phyloP scores from a whole-genome alignment of 2,329 filamentous ascomycete species.

The Sphaerulina vaccinii region DNA sequence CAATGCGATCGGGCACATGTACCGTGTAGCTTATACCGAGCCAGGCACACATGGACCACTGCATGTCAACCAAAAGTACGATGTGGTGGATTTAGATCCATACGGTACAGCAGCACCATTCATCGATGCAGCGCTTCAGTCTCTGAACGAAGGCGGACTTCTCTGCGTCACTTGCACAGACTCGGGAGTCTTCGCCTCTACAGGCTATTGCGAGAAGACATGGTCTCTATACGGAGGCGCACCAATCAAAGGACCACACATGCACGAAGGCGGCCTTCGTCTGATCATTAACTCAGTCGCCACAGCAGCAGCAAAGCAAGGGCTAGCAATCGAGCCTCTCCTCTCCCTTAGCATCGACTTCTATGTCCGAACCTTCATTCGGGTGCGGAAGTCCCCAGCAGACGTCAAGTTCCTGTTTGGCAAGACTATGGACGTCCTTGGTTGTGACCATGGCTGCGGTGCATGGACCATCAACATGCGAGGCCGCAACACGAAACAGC shows the following conservation, averaged over 20 bases:
- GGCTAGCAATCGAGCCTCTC: slow-evolving; percentile 83
- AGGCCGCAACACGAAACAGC: slow-evolving; percentile 63
- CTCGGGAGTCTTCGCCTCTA: slow-evolving; percentile 89
- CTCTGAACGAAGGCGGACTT: slow-evolving; percentile 81
- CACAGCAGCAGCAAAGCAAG: slow-evolving; percentile 77
- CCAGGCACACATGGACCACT: slow-evolving; percentile 35
- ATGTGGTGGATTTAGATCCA: slow-evolving; percentile 94
- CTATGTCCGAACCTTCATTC: slow-evolving; percentile 86
- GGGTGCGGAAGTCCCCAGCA: slow-evolving; percentile 73
- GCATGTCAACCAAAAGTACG: slow-evolving; percentile 60
- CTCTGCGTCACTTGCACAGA: slow-evolving; percentile 97
- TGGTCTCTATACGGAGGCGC: slow-evolving; percentile 91
- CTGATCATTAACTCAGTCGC: slow-evolving; percentile 82
- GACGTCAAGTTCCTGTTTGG: slow-evolving; percentile 87
- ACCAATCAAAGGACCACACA: slow-evolving; percentile 78
- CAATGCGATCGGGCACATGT: slow-evolving; percentile 92
- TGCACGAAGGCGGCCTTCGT: slow-evolving; percentile 85
- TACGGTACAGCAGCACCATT: slow-evolving; percentile 94
- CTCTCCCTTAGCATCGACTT: slow-evolving; percentile 95
- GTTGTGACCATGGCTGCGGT: slow-evolving; percentile 87
- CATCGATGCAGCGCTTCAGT: slow-evolving; percentile 84
- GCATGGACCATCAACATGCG: slow-evolving; percentile 83
- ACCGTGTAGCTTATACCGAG: slow-evolving; percentile 50
- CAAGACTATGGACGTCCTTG: slow-evolving; percentile 91
- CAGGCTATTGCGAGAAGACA: slow-evolving; percentile 90